A percentile compares a stretch with the other conserved stretches of the same genome.
Conservation (phyloP, 148 eudicot species). For the Amaranthus cruentus region DNA sequence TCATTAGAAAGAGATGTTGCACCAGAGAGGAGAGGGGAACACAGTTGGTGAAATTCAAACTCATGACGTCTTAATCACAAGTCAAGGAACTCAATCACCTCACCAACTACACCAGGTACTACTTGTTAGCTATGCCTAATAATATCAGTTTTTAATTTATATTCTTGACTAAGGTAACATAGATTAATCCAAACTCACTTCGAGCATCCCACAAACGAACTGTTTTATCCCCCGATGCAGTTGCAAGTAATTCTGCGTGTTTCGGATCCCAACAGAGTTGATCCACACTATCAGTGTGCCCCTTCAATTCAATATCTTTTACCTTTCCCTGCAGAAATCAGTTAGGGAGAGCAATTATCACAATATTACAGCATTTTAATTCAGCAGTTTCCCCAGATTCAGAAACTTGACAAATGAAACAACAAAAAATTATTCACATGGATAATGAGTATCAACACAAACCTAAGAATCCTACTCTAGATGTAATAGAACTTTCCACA, state of each 20-base stretch:
- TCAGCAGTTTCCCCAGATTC: not conserved
- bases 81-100: too few relatives aligned
- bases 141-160: not conserved
- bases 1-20: too few relatives aligned
- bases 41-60: too few relatives aligned
- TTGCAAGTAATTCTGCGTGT: conserved; percentile 84
- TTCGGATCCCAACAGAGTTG: conserved; percentile 99
- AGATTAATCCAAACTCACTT: conserved; percentile 45
- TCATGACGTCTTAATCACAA: too few relatives aligned
- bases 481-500: not conserved
- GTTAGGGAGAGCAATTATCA: too few relatives aligned
- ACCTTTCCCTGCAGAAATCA: conserved; percentile 61
- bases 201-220: conserved; percentile 99
- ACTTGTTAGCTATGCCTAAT: too few relatives aligned
- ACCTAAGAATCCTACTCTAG: not conserved
- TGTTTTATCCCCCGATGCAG: conserved; percentile 97
- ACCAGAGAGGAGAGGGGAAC: too few relatives aligned
- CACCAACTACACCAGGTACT: too few relatives aligned
- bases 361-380: too few relatives aligned
- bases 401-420: not conserved
- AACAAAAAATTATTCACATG: not conserved
- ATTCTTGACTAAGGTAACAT: not conserved
- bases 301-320: conserved; percentile 88
- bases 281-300: conserved; percentile 97
- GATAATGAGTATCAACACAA: not conserved